Percentiles rank a stretch among this genome's conserved stretches.
phyloP scores from a whole-genome alignment of 176 grass and related monocot species.

The Raddia distichophylla region DNA sequence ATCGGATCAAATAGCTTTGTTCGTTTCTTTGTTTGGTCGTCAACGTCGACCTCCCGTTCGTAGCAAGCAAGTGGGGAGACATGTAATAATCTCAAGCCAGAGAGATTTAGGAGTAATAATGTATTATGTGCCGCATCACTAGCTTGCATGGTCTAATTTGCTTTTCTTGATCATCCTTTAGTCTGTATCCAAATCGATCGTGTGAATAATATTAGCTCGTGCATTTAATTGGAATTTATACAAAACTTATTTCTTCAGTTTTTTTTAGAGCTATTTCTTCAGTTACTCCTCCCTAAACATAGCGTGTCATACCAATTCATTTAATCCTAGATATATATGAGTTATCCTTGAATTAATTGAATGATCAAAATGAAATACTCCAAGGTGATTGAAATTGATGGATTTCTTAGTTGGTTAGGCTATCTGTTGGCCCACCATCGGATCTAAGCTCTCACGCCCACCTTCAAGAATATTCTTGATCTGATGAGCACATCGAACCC shows the following conservation, averaged over 20 bases:
- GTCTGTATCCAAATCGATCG: neutral
- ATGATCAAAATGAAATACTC: neutral
- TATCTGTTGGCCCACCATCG: too few species aligned
- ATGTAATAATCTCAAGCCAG: neutral
- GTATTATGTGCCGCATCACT: too few species aligned
- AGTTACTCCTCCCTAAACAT: neutral
- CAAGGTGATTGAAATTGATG: too few species aligned
- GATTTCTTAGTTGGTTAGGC: too few species aligned
- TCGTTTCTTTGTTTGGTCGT: neutral
- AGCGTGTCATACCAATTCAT: neutral
- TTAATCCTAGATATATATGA: neutral
- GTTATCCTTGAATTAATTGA: neutral
- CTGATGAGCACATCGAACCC: too few species aligned
- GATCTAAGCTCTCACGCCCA: too few species aligned
- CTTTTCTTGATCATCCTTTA: neutral
- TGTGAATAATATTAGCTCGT: neutral
- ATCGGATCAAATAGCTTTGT: conserved; percentile 18
- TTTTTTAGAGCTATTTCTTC: neutral
- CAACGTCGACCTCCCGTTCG: neutral
- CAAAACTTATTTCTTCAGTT: too few species aligned
- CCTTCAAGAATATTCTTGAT: too few species aligned
- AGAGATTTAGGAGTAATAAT: conserved; percentile 7
- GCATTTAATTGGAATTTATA: neutral
- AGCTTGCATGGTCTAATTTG: neutral
- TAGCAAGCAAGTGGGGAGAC: neutral